These are phyloP conservation scores for Fusarium sambucinum DNA, from an alignment of 2,329 filamentous ascomycete genomes.

Conservation along the genomic window DNA sequence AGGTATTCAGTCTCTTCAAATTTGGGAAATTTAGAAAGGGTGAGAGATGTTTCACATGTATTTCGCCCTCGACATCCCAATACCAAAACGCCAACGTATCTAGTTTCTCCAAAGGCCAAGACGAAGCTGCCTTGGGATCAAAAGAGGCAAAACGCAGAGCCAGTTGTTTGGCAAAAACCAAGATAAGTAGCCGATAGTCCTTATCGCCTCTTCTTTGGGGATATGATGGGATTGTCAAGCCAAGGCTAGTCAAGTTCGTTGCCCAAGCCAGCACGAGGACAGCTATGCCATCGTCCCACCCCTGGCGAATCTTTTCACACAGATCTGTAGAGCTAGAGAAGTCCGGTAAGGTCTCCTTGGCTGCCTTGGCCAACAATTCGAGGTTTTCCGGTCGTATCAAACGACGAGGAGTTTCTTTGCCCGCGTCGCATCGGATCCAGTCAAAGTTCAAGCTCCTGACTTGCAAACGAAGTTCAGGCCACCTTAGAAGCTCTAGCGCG, in stretches of 20 bases:
- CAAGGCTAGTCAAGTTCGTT: background rate
- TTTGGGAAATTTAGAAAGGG: constrained; percentile 1
- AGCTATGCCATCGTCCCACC: background rate
- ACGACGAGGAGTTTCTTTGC: fast-evolving
- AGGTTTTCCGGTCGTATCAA: background rate
- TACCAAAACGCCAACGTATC: background rate
- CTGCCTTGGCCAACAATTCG: background rate
- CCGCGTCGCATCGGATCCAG: fast-evolving
- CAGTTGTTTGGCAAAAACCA: background rate
- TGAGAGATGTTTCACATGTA: background rate
- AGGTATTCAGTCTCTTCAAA: background rate
- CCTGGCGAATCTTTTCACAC: background rate
- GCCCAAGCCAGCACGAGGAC: background rate
- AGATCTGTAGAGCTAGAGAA: background rate
- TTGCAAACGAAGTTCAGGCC: constrained; percentile 4
- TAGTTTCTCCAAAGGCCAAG: background rate
- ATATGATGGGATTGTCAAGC: fast-evolving
- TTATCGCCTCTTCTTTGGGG: fast-evolving
- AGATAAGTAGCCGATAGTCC: background rate
- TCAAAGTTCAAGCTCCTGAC: background rate
- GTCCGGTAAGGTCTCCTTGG: background rate
- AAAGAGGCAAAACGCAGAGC: background rate
- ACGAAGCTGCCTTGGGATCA: fast-evolving
- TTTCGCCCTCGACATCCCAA: fast-evolving
- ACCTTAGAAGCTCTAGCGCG: background rate